These are phyloP conservation scores for Kluyveromyces marxianus DNA, from an alignment of 1,139 yeast genomes.

Conservation along the genomic window DNA sequence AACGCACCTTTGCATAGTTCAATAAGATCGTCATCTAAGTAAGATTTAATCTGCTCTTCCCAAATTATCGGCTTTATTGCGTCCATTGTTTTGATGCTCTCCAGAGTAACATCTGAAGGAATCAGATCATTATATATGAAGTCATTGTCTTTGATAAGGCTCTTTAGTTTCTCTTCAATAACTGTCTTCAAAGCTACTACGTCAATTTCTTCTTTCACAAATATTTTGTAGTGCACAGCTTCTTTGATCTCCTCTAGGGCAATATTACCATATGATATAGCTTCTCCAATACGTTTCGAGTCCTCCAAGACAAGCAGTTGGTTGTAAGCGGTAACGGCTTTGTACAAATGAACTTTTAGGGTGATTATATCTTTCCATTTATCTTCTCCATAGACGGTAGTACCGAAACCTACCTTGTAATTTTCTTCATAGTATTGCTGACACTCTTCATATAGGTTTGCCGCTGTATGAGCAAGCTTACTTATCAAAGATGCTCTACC, in stretches of 20 bases:
- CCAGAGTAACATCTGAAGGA: constrained; percentile 51
- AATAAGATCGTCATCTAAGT: constrained; percentile 44
- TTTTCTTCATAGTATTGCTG: constrained; percentile 38
- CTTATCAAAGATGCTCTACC: constrained; percentile 61
- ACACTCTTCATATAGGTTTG: constrained; percentile 49
- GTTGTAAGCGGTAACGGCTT: constrained; percentile 41
- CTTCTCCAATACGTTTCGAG: constrained; percentile 59
- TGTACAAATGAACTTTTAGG: constrained; percentile 39
- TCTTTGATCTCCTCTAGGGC: constrained; percentile 33
- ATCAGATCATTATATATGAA: constrained; percentile 74
- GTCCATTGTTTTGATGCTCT: constrained; percentile 61
- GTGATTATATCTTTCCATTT: constrained; percentile 38
- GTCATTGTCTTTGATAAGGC: constrained; percentile 75
- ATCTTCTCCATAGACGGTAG: constrained; percentile 31
- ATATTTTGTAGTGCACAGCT: constrained; percentile 19
- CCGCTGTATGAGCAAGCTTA: constrained; percentile 60
- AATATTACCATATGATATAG: constrained; percentile 58
- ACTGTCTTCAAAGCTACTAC: constrained; percentile 24
- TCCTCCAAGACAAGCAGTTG: constrained; percentile 33
- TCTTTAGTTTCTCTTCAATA: constrained; percentile 26
- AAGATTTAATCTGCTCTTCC: constrained; percentile 29
- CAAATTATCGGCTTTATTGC: constrained; percentile 49
- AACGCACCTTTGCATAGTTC: constrained; percentile 54
- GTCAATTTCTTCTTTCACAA: constrained; percentile 28
- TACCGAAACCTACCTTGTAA: constrained; percentile 45